Evolutionary conservation across 2,329 filamentous ascomycete genomes (phyloP).

Genomic region (Trichoderma polysporum): DNA sequence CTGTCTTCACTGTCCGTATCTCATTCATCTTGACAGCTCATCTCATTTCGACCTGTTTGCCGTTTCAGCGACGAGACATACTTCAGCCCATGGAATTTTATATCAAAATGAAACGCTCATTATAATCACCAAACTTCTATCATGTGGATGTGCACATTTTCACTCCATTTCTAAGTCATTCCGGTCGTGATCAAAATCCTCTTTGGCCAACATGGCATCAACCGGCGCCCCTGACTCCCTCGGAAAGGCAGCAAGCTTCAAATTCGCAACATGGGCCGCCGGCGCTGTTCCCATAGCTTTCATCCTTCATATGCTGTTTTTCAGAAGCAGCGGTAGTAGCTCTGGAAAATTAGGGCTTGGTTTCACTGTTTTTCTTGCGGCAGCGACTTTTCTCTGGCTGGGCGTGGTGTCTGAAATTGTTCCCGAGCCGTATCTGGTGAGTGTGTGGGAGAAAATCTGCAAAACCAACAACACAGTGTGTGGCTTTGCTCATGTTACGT

Average conservation of each 20-base stretch:
- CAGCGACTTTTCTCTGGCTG: conserved; percentile 27
- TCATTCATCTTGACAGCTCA: conserved; percentile 12
- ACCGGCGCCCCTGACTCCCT: neutral
- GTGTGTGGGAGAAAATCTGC: conserved; percentile 19
- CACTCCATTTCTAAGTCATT: neutral
- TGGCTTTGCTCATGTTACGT: conserved; percentile 20
- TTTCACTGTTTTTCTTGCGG: conserved; percentile 25
- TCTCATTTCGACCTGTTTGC: conserved; percentile 18
- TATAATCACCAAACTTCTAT: neutral
- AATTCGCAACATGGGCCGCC: conserved; percentile 9
- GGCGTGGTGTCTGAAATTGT: conserved; percentile 35
- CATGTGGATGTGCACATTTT: neutral
- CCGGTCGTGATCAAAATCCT: neutral
- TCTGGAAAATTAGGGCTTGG: neutral
- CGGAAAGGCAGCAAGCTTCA: neutral
- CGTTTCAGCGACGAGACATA: neutral
- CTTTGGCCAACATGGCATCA: conserved; percentile 15
- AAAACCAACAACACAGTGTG: neutral
- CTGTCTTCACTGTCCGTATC: neutral
- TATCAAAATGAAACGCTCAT: neutral
- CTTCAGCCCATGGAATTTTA: neutral
- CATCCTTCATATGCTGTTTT: conserved; percentile 2
- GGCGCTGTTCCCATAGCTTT: conserved; percentile 18
- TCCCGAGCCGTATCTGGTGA: conserved; percentile 56
- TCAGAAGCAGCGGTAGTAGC: neutral